A percentile compares a stretch with the other conserved stretches of the same genome.
Evolutionary conservation across 352 stramenopile species (phyloP).

Genomic region (Hyaloperonospora brassicae): DNA sequence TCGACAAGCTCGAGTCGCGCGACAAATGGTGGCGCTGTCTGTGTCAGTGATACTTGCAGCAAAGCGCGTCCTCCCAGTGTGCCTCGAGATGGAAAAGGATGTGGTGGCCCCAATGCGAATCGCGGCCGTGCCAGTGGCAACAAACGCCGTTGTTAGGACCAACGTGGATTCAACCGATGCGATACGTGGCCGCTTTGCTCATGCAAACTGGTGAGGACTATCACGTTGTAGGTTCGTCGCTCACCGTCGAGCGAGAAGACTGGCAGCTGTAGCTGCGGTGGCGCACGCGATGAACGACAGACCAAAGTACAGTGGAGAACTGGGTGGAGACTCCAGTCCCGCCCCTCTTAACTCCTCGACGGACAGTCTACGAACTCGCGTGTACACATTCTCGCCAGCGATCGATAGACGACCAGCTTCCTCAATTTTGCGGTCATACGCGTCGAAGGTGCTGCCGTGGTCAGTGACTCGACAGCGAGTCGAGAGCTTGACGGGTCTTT

Average conservation of each 20-base stretch:
- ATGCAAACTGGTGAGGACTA: slow-evolving; percentile 3
- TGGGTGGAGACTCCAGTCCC: slow-evolving; percentile 11
- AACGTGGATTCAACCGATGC: background rate
- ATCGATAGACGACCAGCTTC: slow-evolving; percentile 8
- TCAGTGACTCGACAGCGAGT: slow-evolving; percentile 14
- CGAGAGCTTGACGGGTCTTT: slow-evolving; percentile 3
- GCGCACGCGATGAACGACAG: slow-evolving; percentile 47
- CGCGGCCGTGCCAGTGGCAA: slow-evolving; percentile 14
- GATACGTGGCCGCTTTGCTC: background rate
- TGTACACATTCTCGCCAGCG: slow-evolving; percentile 1
- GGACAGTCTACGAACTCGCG: slow-evolving; percentile 4
- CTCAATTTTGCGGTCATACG: slow-evolving; percentile 11
- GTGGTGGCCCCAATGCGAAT: slow-evolving; percentile 3
- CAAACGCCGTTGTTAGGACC: slow-evolving; percentile 22
- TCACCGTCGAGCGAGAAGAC: slow-evolving; percentile 38
- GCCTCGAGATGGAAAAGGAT: slow-evolving; percentile 8
- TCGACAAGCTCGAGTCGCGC: slow-evolving; percentile 5
- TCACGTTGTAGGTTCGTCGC: slow-evolving; percentile 7
- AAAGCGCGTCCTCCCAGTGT: slow-evolving; percentile 1
- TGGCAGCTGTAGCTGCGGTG: slow-evolving; percentile 35
- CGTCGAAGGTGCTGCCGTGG: slow-evolving; percentile 17
- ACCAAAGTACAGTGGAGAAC: slow-evolving; percentile 35
- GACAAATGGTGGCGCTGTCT: slow-evolving; percentile 4
- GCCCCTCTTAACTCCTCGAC: slow-evolving; percentile 19
- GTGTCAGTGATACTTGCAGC: slow-evolving; percentile 1